A percentile compares a stretch with the other conserved stretches of the same genome.
Evolutionary conservation across 768 basidiomycete genomes (phyloP).

Genomic region (Podaxis sp.): DNA sequence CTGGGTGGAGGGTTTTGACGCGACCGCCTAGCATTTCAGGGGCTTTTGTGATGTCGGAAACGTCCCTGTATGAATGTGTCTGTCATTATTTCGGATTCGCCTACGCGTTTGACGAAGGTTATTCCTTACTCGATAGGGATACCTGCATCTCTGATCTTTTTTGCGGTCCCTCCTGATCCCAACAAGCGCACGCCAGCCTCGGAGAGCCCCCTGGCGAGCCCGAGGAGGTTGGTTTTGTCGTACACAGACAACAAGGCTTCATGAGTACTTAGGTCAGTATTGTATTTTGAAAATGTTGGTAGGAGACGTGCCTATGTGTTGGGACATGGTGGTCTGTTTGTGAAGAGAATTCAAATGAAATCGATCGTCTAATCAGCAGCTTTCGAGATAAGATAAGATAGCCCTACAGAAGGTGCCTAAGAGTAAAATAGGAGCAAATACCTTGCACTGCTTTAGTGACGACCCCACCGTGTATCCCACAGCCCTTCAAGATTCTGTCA

Average conservation of each 20-base stretch:
- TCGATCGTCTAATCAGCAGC: not conserved
- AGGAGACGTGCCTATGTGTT: constrained; percentile 6
- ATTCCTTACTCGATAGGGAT: constrained; percentile 80
- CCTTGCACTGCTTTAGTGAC: too few species aligned
- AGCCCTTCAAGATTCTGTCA: too few species aligned
- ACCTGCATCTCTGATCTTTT: constrained; percentile 93
- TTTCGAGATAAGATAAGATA: too few species aligned
- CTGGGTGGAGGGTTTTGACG: constrained; percentile 97
- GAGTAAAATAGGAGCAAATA: too few species aligned
- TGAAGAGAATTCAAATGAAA: not conserved
- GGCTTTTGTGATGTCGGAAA: constrained; percentile 94
- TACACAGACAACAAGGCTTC: constrained; percentile 92
- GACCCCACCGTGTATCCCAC: too few species aligned
- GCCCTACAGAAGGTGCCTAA: too few species aligned
- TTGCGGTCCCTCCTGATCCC: constrained; percentile 97
- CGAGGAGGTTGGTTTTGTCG: constrained; percentile 88
- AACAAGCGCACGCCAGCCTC: constrained; percentile 82
- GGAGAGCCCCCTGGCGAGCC: constrained; percentile 83
- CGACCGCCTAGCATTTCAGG: constrained; percentile 99
- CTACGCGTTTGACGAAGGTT: not conserved
- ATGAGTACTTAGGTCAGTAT: not conserved
- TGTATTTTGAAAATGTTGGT: not conserved
- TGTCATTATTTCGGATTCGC: too few species aligned
- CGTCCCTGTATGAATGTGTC: constrained; percentile 61
- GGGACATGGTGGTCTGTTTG: constrained; percentile 6